Base-by-base conservation (phyloP, 2,329 filamentous ascomycete genomes). In the Fusarium tjaetaba region DNA sequence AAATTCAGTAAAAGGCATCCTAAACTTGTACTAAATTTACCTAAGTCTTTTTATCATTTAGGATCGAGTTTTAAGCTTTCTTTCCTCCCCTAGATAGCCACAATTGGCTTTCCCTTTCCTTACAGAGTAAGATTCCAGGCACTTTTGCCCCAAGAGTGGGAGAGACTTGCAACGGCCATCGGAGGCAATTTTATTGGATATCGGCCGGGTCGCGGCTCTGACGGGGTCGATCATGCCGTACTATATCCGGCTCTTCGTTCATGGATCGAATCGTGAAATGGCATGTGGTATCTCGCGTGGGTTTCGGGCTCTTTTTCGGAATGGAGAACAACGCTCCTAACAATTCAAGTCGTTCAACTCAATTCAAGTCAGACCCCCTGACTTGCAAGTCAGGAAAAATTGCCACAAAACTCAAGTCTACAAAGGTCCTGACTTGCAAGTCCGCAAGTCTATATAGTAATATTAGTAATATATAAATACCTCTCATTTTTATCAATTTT, bases 141-240 rank as follows among this genome's bases (percentile, higher is more conserved):
- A 70, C 53, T 70, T 71, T 70, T 70, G 43, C 16, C 16, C 39
- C n/a, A 46, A 62, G 46, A 53, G 56, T 51, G 61, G 61, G 36
- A 42, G 52, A 38, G 26, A 49, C 34, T 30, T 11, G 18, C 28
- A 41, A 57, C 72, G 72, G 72, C 41, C 72, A 49, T 74, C 65
- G 67, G 65, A 51, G 20, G 15, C 22, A 18, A 13, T 14, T 24
- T 63, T 26, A 63, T 71, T 70, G 72, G 69, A 20, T 74, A n/a
- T 75, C 72, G 68, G 71, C 48, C 72, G 71, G 72, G 63, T 72
- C 68, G 71, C 71, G 71, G 71, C 56, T 56, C 48, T 53, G 11
- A 41, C 36, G n/a, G 41, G 49, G 24, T 42, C 26, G 16, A 32
- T 28, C 41, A 38, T 62, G 46, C 60, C 65, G 56, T 42, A 22